Conservation (phyloP, 2,329 filamentous ascomycete species). For the Pseudogymnoascus sp. region DNA sequence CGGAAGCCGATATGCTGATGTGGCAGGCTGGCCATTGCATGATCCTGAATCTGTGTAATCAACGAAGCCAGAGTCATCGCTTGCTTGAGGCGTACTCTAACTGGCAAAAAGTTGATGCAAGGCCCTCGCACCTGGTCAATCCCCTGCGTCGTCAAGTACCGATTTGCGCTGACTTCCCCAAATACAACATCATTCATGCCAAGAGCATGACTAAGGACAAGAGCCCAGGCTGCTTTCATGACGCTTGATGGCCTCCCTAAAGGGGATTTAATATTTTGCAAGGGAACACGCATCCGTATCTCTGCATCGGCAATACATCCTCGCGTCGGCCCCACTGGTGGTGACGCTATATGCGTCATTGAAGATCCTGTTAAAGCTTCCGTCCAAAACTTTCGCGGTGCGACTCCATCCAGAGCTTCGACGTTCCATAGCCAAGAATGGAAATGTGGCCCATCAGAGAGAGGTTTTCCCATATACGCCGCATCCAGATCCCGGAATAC, state of each 20-base stretch:
- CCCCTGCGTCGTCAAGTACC: conserved; percentile 30
- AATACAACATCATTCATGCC: conserved; percentile 32
- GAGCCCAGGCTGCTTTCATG: conserved; percentile 26
- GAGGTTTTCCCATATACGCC: no score
- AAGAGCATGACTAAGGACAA: conserved; percentile 31
- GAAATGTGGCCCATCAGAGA: no score
- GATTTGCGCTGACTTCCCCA: conserved; percentile 34
- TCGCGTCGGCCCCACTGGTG: no score
- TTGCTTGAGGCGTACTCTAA: conserved; percentile 28
- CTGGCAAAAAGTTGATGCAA: conserved; percentile 35
- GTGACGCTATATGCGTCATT: no score
- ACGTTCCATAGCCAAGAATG: no score
- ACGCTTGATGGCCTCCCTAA: not conserved
- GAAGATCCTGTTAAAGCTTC: no score
- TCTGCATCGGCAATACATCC: no score
- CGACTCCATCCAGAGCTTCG: no score
- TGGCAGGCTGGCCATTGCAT: conserved; percentile 38
- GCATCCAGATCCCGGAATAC: not conserved
- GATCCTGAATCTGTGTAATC: conserved; percentile 37
- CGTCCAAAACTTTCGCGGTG: no score
- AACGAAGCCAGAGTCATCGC: conserved; percentile 29
- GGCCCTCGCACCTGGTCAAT: conserved; percentile 35
- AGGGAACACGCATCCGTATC: no score
- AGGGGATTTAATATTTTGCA: no score
- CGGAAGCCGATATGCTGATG: conserved; percentile 34